Base-by-base conservation (phyloP, 768 basidiomycete species). In the Lactarius akahatsu region DNA sequence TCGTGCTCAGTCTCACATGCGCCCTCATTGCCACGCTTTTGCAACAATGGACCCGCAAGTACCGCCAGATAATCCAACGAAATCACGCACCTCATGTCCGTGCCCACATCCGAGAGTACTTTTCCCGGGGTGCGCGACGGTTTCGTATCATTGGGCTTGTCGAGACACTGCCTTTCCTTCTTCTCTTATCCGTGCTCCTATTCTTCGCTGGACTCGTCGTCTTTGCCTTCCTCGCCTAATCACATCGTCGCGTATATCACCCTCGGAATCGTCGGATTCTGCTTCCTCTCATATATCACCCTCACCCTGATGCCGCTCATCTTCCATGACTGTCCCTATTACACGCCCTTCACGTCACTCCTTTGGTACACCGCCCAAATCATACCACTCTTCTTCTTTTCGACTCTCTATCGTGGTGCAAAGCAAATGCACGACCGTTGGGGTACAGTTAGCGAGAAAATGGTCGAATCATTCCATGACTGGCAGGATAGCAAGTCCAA, bases 121-220 rank as follows among this genome's bases (percentile, higher is more conserved):
- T 80, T 11, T 81, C 77, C 63, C 73, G 76, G 34, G 80, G 80
- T 28, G 69, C 82, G 32, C 73, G 76, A 20, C 72, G 69, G 50
- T 84, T 80, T 65, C 71, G 72, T 8, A 76, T 83, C 72, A 70
- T 75, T 10, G 71, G 75, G 2, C 70, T 83, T 6, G 78, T 82
- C 6, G 77, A 79, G 41, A 66, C 74, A 20, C 79, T 84, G 30
- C 55, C 55, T 4, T 30, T 11, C 20, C 28, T 63, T 40, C 20
- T 63, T 13, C 62, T 57, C 30, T 4, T 10, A 11, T 55, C 54
- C 0, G 20, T 57, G 16, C 0, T 56, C 6, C 34, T 63, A 11
- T 63, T 63, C 26, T 63, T 55, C 23, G 18, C 47, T 1, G 62
- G 55, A 3, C 62, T 63, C 8, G 11, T 63, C 55, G 52, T 40